Evolutionary conservation across 805 yeast genomes (phyloP).

Genomic region (Wilhelminamyces savonicus): DNA sequence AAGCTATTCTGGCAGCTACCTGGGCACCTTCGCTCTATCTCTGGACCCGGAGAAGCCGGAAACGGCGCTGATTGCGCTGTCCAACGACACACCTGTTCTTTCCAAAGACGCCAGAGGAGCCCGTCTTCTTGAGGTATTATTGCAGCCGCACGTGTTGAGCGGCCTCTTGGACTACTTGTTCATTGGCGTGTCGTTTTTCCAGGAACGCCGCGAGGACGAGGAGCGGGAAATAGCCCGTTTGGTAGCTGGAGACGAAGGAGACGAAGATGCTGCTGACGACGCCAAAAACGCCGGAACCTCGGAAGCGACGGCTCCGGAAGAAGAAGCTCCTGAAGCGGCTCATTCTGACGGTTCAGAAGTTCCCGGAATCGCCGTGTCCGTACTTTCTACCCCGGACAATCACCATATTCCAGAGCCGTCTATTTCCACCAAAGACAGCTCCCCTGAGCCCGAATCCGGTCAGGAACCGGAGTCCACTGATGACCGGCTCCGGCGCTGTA

Average conservation of each 20-base stretch:
- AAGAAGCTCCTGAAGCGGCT: no score
- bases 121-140: constrained; percentile 69
- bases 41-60: constrained; percentile 12
- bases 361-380: no score
- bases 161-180: constrained; percentile 65
- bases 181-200: constrained; percentile 40
- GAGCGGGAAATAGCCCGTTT: constrained; percentile 12
- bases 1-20: constrained; percentile 18
- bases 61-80: constrained; percentile 3
- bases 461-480: constrained; percentile 20
- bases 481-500: constrained; percentile 28
- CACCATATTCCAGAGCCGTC: no score
- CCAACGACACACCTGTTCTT: constrained; percentile 11
- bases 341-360: no score
- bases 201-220: constrained; percentile 19
- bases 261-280: constrained; percentile 1
- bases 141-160: constrained; percentile 69
- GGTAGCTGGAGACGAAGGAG: constrained; percentile 5
- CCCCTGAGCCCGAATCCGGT: constrained; percentile 2
- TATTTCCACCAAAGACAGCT: not conserved
- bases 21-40: constrained; percentile 21
- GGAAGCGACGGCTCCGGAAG: constrained; percentile 1
- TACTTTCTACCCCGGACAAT: no score
- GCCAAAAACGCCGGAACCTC: not conserved
- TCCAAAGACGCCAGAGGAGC: constrained; percentile 32